phyloP scores from a whole-genome alignment of 106 monocot species.

The Phalaenopsis equestris region DNA sequence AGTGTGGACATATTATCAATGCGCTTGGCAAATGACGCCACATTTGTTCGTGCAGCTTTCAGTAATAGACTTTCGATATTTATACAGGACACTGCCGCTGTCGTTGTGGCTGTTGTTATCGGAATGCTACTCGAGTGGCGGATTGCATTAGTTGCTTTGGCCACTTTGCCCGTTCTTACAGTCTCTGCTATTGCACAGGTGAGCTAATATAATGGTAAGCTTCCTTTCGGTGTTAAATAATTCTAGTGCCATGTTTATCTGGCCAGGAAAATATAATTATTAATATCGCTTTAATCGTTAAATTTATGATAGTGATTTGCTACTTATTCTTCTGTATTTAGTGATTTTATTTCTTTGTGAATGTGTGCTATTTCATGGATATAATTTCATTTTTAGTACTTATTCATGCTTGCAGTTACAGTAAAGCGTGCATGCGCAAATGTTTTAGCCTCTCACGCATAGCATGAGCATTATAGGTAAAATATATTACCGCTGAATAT shows the following conservation, averaged over 20 bases:
- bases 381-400: not conserved
- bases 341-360: too few relatives aligned
- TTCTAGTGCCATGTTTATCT: not conserved
- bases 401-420: not conserved
- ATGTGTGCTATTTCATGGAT: not conserved
- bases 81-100: constrained; percentile 88
- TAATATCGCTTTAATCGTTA: not conserved
- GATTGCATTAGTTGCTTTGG: constrained; percentile 83
- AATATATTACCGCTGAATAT: not conserved
- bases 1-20: constrained; percentile 93
- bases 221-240: not conserved
- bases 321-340: not conserved
- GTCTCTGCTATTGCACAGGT: constrained; percentile 58
- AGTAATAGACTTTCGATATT: constrained; percentile 97
- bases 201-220: not conserved
- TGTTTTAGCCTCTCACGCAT: not conserved
- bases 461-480: not conserved
- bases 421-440: not conserved
- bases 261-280: not conserved
- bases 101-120: constrained; percentile 71
- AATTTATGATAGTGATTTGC: not conserved
- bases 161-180: constrained; percentile 77
- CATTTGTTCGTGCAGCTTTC: constrained; percentile 97
- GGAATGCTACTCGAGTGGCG: constrained; percentile 92
- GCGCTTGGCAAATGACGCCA: constrained; percentile 97